These are phyloP conservation scores for Heterotrichella gracilis DNA, from an alignment of 352 stramenopile species.

Conservation along the genomic window DNA sequence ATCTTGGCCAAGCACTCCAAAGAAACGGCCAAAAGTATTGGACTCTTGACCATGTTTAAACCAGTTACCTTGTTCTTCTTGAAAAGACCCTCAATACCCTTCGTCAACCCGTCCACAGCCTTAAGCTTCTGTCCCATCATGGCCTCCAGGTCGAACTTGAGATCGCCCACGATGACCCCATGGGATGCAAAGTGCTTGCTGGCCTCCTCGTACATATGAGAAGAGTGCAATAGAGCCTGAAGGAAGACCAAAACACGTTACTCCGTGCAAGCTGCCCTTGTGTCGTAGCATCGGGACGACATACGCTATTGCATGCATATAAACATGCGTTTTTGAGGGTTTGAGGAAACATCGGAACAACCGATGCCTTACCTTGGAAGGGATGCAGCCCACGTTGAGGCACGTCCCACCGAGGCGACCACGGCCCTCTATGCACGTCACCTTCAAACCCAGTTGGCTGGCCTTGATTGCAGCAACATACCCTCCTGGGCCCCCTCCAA, in stretches of 20 bases:
- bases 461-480: conserved; percentile 96
- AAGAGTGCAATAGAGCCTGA: conserved; percentile 66
- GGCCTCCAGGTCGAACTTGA: conserved; percentile 62
- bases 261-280: no score
- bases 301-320: no score
- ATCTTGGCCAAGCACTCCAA: no score
- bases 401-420: conserved; percentile 72
- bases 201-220: conserved; percentile 71
- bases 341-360: no score
- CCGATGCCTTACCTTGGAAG: no score
- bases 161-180: conserved; percentile 48
- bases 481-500: conserved; percentile 72
- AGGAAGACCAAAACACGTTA: no score
- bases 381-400: conserved; percentile 96
- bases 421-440: conserved; percentile 71
- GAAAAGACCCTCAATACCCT: conserved; percentile 74
- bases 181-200: conserved; percentile 75
- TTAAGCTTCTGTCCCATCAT: conserved; percentile 83
- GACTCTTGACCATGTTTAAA: no score
- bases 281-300: no score
- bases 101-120: conserved; percentile 59
- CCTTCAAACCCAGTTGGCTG: conserved; percentile 72
- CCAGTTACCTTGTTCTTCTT: conserved; percentile 75
- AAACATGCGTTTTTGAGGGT: no score
- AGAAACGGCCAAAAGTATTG: no score